Conservation (phyloP, 2,329 filamentous ascomycete genomes). For the Epichloe typhina region DNA sequence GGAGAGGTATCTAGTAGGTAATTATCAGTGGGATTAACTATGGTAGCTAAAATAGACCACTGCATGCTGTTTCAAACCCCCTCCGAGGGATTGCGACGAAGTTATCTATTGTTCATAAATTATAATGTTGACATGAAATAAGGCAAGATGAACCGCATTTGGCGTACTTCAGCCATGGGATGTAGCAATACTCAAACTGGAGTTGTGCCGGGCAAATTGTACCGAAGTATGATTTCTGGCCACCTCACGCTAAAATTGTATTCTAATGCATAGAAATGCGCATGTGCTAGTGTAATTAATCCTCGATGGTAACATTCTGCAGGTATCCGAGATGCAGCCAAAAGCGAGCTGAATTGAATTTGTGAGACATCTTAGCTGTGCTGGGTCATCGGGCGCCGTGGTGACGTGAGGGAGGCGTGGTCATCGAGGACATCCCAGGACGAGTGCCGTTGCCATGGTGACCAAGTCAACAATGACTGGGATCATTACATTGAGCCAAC, state of each 20-base stretch:
- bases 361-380: slow-evolving; percentile 5
- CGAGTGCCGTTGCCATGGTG: slow-evolving; percentile 18
- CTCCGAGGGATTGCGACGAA: background rate
- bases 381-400: slow-evolving; percentile 7
- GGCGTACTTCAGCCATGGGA: too few species aligned
- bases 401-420: slow-evolving; percentile 8
- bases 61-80: background rate
- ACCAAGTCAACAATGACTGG: slow-evolving; percentile 19
- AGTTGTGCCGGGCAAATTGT: background rate
- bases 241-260: background rate
- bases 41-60: background rate
- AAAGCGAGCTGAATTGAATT: background rate
- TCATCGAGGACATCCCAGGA: background rate
- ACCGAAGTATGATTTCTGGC: background rate
- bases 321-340: background rate
- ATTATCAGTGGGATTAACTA: background rate
- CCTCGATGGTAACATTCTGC: background rate
- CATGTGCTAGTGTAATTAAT: background rate
- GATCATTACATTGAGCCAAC: slow-evolving; percentile 12
- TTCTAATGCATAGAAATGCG: background rate
- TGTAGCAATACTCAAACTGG: too few species aligned
- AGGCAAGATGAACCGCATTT: background rate
- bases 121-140: background rate
- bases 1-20: background rate
- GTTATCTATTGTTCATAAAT: background rate